phyloP scores from a whole-genome alignment of 108 stramenopile species.

The Nitzschia sp. region DNA sequence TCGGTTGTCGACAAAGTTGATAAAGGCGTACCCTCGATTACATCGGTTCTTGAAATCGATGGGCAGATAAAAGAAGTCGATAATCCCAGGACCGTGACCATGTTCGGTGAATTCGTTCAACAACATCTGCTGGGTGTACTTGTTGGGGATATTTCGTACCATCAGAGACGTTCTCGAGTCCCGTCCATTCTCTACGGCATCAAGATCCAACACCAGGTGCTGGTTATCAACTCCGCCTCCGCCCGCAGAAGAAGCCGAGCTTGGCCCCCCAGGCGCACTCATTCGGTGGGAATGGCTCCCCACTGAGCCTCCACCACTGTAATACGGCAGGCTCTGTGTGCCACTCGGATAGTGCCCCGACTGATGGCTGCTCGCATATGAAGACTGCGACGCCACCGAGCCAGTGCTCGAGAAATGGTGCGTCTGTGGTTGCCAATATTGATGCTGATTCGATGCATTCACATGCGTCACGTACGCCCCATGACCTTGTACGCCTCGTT shows the following conservation, averaged over 20 bases:
- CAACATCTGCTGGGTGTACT: constrained; percentile 98
- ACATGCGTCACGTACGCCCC: constrained; percentile 4
- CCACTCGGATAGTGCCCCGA: constrained; percentile 29
- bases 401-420: constrained; percentile 17
- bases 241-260: constrained; percentile 12
- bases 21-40: constrained; percentile 98
- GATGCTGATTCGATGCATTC: constrained; percentile 16
- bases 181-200: constrained; percentile 67
- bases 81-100: constrained; percentile 89
- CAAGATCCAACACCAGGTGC: constrained; percentile 60
- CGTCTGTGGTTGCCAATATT: constrained; percentile 16
- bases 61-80: constrained; percentile 99
- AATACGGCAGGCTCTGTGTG: constrained; percentile 26
- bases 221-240: constrained; percentile 34
- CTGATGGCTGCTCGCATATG: constrained; percentile 20
- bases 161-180: constrained; percentile 97
- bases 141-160: constrained; percentile 99
- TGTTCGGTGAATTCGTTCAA: constrained; percentile 88
- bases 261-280: constrained; percentile 16
- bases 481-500: constrained; percentile 10
- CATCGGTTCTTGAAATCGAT: constrained; percentile 99
- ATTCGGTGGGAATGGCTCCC: constrained; percentile 23
- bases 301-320: constrained; percentile 27
- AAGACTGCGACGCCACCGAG: constrained; percentile 24
- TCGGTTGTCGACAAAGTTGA: constrained; percentile 92